Percentiles rank a stretch among this genome's conserved stretches.
These are phyloP conservation scores for Austropuccinia psidii DNA, from an alignment of 1,284 basidiomycete species.

Conservation along the genomic window DNA sequence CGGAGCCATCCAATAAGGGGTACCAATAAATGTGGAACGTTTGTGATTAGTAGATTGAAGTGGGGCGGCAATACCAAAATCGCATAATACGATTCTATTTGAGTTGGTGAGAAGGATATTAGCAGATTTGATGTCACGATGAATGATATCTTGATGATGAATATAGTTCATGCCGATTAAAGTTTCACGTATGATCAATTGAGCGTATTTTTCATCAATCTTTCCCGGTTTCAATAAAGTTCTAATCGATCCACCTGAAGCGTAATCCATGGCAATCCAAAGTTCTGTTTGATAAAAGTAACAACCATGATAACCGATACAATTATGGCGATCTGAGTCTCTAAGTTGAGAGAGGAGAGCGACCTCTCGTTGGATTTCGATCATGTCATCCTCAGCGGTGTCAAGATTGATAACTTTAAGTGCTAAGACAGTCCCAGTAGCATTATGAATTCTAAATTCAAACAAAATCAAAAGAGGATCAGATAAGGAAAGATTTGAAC, in stretches of 20 bases:
- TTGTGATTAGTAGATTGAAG: constrained; percentile 78
- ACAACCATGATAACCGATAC: constrained; percentile 93
- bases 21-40: constrained; percentile 87
- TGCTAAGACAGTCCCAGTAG: constrained; percentile 76
- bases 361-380: constrained; percentile 93
- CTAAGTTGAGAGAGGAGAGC: constrained; percentile 81
- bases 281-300: constrained; percentile 87
- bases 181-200: constrained; percentile 80
- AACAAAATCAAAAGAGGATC: neutral
- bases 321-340: constrained; percentile 66
- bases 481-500: neutral
- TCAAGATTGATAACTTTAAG: constrained; percentile 99
- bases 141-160: constrained; percentile 88
- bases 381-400: constrained; percentile 91
- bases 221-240: constrained; percentile 68
- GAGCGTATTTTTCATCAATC: constrained; percentile 81
- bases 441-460: constrained; percentile 58
- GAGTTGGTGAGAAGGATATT: constrained; percentile 81
- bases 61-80: constrained; percentile 93
- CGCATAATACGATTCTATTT: constrained; percentile 84
- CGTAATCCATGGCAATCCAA: constrained; percentile 99
- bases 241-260: constrained; percentile 87
- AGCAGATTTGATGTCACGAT: constrained; percentile 93
- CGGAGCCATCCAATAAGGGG: constrained; percentile 98
- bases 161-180: constrained; percentile 76